Conservation (phyloP, 2,329 filamentous ascomycete species). For the Venturia asperata region DNA sequence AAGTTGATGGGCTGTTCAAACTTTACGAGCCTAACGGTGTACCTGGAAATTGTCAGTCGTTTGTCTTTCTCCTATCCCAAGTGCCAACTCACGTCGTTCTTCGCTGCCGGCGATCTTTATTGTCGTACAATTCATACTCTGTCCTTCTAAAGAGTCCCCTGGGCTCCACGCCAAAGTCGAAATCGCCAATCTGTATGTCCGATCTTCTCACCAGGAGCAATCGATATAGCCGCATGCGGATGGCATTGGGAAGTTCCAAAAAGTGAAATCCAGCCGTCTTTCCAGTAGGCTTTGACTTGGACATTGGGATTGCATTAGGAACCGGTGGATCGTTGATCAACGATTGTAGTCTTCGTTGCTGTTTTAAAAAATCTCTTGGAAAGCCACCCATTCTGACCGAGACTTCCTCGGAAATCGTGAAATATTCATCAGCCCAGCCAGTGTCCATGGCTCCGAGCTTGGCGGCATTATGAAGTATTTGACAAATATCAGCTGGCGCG, state of each 20-base stretch:
- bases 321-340: not conserved
- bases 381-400: conserved; percentile 10
- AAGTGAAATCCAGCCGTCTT: not conserved
- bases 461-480: not conserved
- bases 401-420: conserved; percentile 1
- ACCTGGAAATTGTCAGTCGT: not conserved
- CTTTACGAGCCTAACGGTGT: conserved; percentile 3
- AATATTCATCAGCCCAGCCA: conserved; percentile 16
- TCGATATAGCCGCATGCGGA: conserved; percentile 16
- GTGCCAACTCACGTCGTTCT: conserved; percentile 18
- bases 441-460: conserved; percentile 15
- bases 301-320: not conserved
- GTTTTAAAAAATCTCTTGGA: conserved; percentile 10
- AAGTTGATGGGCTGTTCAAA: not conserved
- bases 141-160: conserved; percentile 17
- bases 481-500: not conserved
- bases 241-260: not conserved
- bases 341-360: conserved; percentile 1
- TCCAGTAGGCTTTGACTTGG: not conserved
- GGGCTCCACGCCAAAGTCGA: conserved; percentile 17
- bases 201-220: conserved; percentile 14
- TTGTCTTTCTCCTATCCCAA: not conserved
- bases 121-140: conserved; percentile 20
- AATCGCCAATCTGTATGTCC: conserved; percentile 20
- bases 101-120: conserved; percentile 12